Conservation (phyloP, 352 stramenopile species). For the Globisporangium nunn region DNA sequence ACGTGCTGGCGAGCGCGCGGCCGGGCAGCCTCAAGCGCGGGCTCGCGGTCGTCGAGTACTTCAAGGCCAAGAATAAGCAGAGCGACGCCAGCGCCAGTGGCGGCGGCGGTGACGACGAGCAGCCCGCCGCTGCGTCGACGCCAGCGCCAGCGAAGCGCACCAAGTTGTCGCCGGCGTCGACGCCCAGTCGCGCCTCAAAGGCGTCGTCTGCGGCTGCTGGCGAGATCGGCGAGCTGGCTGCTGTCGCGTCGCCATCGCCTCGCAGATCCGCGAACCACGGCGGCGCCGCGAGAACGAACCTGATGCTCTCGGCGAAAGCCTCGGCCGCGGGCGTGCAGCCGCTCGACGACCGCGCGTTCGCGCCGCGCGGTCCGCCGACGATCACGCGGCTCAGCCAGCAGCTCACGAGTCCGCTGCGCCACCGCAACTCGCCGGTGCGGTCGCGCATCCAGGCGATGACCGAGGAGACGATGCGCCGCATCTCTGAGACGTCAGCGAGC, state of each 20-base stretch:
- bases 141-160: conserved; percentile 5
- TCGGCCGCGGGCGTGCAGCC: conserved; percentile 8
- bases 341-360: conserved; percentile 12
- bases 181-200: conserved; percentile 1
- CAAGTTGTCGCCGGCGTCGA: conserved; percentile 5
- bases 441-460: conserved; percentile 15
- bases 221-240: neutral
- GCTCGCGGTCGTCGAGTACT: conserved; percentile 62
- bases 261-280: conserved; percentile 2
- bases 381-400: conserved; percentile 15
- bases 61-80: conserved; percentile 61
- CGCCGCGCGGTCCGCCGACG: conserved; percentile 8
- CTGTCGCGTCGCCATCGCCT: conserved; percentile 9
- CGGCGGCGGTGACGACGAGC: conserved; percentile 3
- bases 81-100: conserved; percentile 13
- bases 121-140: neutral
- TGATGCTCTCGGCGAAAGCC: conserved; percentile 10
- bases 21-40: conserved; percentile 54
- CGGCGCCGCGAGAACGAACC: neutral
- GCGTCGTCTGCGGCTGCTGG: neutral
- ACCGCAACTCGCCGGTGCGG: conserved; percentile 13
- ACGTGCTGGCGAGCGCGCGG: conserved; percentile 44
- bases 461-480: conserved; percentile 14
- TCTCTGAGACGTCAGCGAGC: conserved; percentile 2
- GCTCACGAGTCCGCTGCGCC: conserved; percentile 16